A percentile compares a stretch with the other conserved stretches of the same genome.
These are phyloP conservation scores for Podospora didyma DNA, from an alignment of 495 filamentous ascomycete genomes.

Conservation along the genomic window DNA sequence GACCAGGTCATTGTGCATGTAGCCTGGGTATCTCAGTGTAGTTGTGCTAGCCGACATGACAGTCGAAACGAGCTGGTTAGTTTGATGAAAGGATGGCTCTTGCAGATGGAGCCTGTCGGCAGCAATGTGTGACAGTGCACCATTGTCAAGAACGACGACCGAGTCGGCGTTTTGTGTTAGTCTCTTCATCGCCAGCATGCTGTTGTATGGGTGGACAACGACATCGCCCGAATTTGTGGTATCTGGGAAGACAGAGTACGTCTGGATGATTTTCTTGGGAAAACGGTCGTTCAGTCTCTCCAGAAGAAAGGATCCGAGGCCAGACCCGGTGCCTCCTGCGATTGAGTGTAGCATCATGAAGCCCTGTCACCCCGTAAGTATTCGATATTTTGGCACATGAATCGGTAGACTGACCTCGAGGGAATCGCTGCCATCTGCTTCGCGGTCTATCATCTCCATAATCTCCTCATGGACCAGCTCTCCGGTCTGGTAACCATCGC, in stretches of 20 bases:
- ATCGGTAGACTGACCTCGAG: constrained; percentile 50
- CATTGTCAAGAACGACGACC: constrained; percentile 97
- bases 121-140: constrained; percentile 87
- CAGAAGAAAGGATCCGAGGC: constrained; percentile 89
- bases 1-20: constrained; percentile 99
- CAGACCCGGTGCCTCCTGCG: constrained; percentile 93
- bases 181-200: constrained; percentile 82
- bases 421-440: constrained; percentile 96
- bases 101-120: constrained; percentile 92
- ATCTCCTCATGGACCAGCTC: constrained; percentile 93
- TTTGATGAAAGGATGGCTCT: constrained; percentile 92
- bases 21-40: constrained; percentile 92
- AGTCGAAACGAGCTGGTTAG: constrained; percentile 94
- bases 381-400: not conserved
- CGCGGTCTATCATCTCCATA: constrained; percentile 98
- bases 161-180: constrained; percentile 96
- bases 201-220: constrained; percentile 98
- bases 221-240: constrained; percentile 79
- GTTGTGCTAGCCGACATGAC: constrained; percentile 99
- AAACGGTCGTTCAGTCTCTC: constrained; percentile 96
- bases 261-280: constrained; percentile 98
- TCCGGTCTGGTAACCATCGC: constrained; percentile 87
- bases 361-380: constrained; percentile 47
- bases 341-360: constrained; percentile 99
- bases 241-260: constrained; percentile 97